Conservation (phyloP, 2,329 filamentous ascomycete genomes). For the Westerdykella ornata region DNA sequence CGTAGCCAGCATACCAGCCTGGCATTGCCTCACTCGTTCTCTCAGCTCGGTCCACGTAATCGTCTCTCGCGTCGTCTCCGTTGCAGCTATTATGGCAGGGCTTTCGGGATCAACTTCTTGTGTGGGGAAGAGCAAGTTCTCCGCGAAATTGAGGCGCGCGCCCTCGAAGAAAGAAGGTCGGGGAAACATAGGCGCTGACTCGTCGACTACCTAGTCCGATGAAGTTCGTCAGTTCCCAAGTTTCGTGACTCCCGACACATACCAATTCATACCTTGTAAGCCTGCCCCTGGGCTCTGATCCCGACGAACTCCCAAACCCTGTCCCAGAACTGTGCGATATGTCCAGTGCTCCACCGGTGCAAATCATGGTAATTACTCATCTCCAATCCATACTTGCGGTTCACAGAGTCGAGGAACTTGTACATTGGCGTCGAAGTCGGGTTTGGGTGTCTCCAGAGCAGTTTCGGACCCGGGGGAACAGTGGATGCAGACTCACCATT, state of each 20-base stretch:
- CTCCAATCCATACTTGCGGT: conserved; percentile 56
- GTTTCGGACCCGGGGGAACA: neutral
- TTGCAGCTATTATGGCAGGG: conserved; percentile 71
- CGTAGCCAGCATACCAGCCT: conserved; percentile 60
- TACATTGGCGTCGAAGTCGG: conserved; percentile 64
- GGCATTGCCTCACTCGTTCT: conserved; percentile 67
- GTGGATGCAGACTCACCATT: too few species aligned
- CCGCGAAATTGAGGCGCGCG: conserved; percentile 80
- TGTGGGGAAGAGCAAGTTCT: conserved; percentile 81
- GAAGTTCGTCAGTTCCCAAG: conserved; percentile 9
- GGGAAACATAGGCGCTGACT: conserved; percentile 69
- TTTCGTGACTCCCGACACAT: neutral
- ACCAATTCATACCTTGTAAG: conserved; percentile 49
- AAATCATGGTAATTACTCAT: conserved; percentile 66
- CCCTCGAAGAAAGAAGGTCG: conserved; percentile 79
- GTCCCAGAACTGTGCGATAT: conserved; percentile 73
- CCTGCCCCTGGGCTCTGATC: conserved; percentile 61
- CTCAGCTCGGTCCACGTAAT: conserved; percentile 75
- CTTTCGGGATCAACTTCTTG: conserved; percentile 52
- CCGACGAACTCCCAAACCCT: conserved; percentile 79
- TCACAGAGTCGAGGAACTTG: conserved; percentile 63
- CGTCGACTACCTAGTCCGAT: conserved; percentile 56
- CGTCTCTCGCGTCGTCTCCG: conserved; percentile 61
- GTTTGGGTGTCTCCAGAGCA: conserved; percentile 63
- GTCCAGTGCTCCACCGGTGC: conserved; percentile 75